phyloP scores from a whole-genome alignment of 2,329 filamentous ascomycete genomes.

The Penicillium sp. region DNA sequence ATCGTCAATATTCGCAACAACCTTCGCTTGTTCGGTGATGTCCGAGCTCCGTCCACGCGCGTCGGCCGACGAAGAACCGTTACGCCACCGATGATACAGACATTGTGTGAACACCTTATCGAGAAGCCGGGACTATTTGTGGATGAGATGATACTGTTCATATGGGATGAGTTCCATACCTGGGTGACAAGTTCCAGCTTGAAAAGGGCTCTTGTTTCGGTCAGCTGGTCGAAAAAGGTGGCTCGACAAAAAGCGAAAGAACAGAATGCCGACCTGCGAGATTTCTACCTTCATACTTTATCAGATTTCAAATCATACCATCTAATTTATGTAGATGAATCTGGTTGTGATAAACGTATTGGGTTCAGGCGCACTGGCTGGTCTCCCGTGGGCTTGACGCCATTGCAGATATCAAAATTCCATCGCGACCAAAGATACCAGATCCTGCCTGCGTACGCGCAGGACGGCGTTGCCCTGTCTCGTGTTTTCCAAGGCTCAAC shows the following conservation, averaged over 20 bases:
- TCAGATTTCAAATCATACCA: conserved; percentile 1
- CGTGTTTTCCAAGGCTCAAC: conserved; percentile 1
- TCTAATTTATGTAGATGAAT: not conserved
- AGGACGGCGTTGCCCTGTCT: conserved; percentile 2
- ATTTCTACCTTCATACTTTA: not conserved
- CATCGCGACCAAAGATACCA: conserved; percentile 5
- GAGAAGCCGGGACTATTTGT: conserved; percentile 25
- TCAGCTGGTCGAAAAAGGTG: conserved; percentile 1
- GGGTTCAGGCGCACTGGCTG: not conserved
- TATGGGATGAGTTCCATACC: not conserved
- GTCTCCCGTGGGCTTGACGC: not conserved
- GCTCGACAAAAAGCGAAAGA: not conserved
- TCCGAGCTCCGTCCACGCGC: conserved; percentile 4
- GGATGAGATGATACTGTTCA: conserved; percentile 23
- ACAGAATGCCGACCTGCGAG: not conserved
- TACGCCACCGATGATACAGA: no score
- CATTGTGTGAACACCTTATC: conserved; percentile 21
- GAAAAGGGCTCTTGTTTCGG: not conserved
- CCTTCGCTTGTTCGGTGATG: no score
- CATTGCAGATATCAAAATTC: not conserved
- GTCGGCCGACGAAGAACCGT: conserved; percentile 5
- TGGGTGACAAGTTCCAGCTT: not conserved
- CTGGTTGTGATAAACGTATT: not conserved
- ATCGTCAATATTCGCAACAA: no score
- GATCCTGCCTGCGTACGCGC: conserved; percentile 1